Evolutionary conservation across 352 stramenopile genomes (phyloP).

Genomic region (Globisporangium okanoganense): DNA sequence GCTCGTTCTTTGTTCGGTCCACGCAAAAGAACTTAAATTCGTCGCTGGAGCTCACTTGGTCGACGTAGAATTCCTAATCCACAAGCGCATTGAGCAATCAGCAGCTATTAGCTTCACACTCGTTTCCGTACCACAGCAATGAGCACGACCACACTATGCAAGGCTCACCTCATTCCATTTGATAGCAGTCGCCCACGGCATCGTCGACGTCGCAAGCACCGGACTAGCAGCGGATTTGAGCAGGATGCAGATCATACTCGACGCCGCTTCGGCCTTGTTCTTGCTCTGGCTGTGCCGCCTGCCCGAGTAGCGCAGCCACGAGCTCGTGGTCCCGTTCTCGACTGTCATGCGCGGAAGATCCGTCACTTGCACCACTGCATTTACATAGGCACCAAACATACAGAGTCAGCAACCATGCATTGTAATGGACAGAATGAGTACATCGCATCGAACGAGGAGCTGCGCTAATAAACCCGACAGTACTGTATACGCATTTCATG

Average conservation of each 20-base stretch:
- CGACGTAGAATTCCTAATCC: slow-evolving; percentile 65
- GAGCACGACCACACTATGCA: background rate
- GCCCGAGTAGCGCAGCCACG: slow-evolving; percentile 46
- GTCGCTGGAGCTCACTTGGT: slow-evolving; percentile 56
- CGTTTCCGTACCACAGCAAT: background rate
- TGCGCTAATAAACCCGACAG: background rate
- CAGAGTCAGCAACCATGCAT: background rate
- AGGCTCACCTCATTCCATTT: slow-evolving; percentile 48
- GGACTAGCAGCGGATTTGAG: slow-evolving; percentile 26
- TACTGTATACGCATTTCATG: too few relatives aligned
- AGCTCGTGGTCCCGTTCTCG: slow-evolving; percentile 21
- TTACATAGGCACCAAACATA: background rate
- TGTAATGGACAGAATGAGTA: background rate
- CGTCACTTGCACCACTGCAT: slow-evolving; percentile 42
- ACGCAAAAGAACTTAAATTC: slow-evolving; percentile 70
- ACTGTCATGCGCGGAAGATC: slow-evolving; percentile 35
- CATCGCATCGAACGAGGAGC: background rate
- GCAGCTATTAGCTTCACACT: background rate
- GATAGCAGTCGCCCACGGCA: slow-evolving; percentile 30
- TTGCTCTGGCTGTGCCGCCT: slow-evolving; percentile 21
- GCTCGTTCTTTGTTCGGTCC: slow-evolving; percentile 53
- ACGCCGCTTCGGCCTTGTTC: slow-evolving; percentile 18
- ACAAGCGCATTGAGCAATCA: background rate
- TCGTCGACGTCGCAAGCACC: slow-evolving; percentile 42
- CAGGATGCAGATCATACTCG: slow-evolving; percentile 50